A percentile compares a stretch with the other conserved stretches of the same genome.
Conservation (phyloP, 78 protist species). For the Mantamonas sphyraenae region DNA sequence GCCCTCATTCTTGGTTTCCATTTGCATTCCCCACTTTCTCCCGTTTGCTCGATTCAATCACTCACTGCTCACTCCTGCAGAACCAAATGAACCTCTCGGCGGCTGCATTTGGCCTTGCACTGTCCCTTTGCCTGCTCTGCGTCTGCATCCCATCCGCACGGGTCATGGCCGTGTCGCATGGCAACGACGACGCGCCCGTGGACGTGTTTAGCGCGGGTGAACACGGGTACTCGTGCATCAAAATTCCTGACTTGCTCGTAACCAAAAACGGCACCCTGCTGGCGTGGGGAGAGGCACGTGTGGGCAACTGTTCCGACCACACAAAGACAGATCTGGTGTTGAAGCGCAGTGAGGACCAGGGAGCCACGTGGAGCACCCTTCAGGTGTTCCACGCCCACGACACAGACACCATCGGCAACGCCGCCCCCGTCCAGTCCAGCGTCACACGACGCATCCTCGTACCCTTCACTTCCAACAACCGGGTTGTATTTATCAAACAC, state of each 20-base stretch:
- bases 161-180: too few species aligned
- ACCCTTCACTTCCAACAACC: neutral
- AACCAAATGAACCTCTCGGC: too few species aligned
- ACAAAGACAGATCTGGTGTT: neutral
- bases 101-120: too few species aligned
- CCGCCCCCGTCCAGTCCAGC: neutral
- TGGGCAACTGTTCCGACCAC: neutral
- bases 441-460: conserved; percentile 1
- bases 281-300: neutral
- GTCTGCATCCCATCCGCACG: too few species aligned
- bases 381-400: neutral
- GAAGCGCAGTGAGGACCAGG: neutral
- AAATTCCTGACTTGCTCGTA: neutral
- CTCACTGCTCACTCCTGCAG: too few species aligned
- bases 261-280: neutral
- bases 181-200: too few species aligned
- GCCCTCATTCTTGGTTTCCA: too few species aligned
- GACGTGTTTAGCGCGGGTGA: neutral
- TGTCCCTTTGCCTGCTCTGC: too few species aligned
- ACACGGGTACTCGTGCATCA: neutral
- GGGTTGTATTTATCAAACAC: neutral
- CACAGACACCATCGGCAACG: neutral
- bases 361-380: neutral
- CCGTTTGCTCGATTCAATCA: too few species aligned
- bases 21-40: too few species aligned